Evolutionary conservation across 148 eudicot species (phyloP).

Genomic region (Arctostaphylos glauca): DNA sequence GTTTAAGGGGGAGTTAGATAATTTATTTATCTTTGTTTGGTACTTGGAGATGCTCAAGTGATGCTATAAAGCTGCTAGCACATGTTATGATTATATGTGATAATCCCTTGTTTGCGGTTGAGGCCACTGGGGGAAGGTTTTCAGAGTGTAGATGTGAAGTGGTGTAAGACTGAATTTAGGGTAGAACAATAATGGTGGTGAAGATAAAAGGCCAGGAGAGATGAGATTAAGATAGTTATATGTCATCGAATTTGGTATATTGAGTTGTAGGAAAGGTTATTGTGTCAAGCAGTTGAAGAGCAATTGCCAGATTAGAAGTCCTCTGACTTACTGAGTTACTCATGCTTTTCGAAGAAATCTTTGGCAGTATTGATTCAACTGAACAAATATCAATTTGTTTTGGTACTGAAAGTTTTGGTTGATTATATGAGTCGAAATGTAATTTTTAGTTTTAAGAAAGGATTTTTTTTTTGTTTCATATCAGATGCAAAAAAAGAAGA

Average conservation of each 20-base stretch:
- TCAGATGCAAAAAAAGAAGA: neutral
- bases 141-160: neutral
- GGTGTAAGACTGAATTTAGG: neutral
- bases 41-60: neutral
- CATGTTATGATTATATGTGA: neutral
- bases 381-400: neutral
- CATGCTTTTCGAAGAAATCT: neutral
- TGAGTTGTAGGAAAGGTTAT: neutral
- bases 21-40: neutral
- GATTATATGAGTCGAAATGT: neutral
- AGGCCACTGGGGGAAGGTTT: neutral
- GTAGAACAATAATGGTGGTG: neutral
- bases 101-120: neutral
- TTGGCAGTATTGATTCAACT: neutral
- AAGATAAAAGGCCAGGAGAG: neutral
- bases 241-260: neutral
- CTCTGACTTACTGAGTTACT: neutral
- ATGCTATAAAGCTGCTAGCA: conserved; percentile 6
- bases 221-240: neutral
- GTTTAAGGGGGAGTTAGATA: neutral
- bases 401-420: neutral
- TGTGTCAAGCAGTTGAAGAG: neutral
- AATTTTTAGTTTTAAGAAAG: neutral
- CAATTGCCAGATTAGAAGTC: neutral
- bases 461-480: neutral